Evolutionary conservation across 495 filamentous ascomycete species (phyloP).

Genomic region (Talaromyces borbonicus): DNA sequence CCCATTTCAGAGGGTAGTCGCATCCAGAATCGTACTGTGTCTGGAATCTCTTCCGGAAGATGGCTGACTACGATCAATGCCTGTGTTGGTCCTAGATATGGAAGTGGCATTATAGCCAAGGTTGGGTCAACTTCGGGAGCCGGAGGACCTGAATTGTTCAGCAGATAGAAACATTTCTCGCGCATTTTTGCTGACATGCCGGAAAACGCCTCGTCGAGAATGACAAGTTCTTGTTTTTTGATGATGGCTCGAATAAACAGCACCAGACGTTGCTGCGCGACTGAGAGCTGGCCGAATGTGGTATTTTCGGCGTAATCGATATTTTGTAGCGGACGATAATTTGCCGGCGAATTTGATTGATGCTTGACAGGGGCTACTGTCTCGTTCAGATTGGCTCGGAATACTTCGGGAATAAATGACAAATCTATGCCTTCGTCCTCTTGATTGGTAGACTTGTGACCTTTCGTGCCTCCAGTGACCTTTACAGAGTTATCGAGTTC

Average conservation of each 20-base stretch:
- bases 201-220: constrained; percentile 88
- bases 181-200: constrained; percentile 77
- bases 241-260: constrained; percentile 80
- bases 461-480: constrained; percentile 2
- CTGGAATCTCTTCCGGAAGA: constrained; percentile 80
- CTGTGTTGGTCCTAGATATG: constrained; percentile 48
- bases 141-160: constrained; percentile 32
- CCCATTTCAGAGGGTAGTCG: constrained; percentile 54
- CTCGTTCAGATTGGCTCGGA: background rate
- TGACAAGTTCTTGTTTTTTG: constrained; percentile 74
- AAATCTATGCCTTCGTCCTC: background rate
- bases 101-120: background rate
- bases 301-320: constrained; percentile 61
- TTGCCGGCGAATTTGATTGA: constrained; percentile 8
- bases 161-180: constrained; percentile 72
- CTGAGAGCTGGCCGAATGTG: constrained; percentile 62
- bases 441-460: background rate
- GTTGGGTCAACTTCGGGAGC: constrained; percentile 12
- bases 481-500: constrained; percentile 54
- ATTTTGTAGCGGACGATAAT: constrained; percentile 13
- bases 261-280: constrained; percentile 70
- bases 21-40: constrained; percentile 67
- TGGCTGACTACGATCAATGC: constrained; percentile 83
- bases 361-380: background rate
- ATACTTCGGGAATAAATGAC: background rate